These are phyloP conservation scores for Salix purpurea DNA, from an alignment of 345 rosid genomes.

Conservation along the genomic window DNA sequence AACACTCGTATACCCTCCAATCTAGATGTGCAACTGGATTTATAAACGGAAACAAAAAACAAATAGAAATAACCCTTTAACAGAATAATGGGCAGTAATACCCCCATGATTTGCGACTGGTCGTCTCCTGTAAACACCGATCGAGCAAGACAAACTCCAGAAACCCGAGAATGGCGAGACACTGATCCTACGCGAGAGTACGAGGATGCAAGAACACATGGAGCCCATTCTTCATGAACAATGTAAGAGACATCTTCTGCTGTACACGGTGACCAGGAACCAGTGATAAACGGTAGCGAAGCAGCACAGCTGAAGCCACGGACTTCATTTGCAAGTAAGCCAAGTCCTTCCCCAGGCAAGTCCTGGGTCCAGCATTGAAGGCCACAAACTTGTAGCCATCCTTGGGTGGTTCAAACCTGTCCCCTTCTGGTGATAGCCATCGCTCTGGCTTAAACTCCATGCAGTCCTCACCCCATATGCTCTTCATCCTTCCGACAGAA, in stretches of 20 bases:
- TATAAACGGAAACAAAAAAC: slow-evolving; percentile 21
- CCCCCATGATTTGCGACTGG: background rate
- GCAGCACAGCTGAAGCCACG: slow-evolving; percentile 73
- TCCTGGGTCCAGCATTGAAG: slow-evolving; percentile 89
- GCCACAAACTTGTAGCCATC: slow-evolving; percentile 84
- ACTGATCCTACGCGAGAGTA: slow-evolving; percentile 15
- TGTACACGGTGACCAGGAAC: slow-evolving; percentile 76
- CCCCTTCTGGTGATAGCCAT: slow-evolving; percentile 61
- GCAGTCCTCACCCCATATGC: slow-evolving; percentile 90
- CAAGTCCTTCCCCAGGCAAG: slow-evolving; percentile 86
- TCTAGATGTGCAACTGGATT: background rate
- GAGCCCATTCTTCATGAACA: slow-evolving; percentile 88
- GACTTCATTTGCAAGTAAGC: slow-evolving; percentile 93
- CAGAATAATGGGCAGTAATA: background rate
- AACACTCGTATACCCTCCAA: slow-evolving; percentile 1
- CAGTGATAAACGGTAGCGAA: slow-evolving; percentile 63
- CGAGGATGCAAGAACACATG: slow-evolving; percentile 75
- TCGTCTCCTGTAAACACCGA: background rate
- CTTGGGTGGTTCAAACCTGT: slow-evolving; percentile 59
- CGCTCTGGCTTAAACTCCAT: slow-evolving; percentile 74
- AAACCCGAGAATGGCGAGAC: background rate
- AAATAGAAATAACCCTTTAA: slow-evolving; percentile 5
- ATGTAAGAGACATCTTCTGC: slow-evolving; percentile 91
- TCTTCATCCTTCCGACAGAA: slow-evolving; percentile 81
- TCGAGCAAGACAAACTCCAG: background rate